A percentile compares a stretch with the other conserved stretches of the same genome.
Conservation (phyloP, 2,329 filamentous ascomycete species). For the Exophiala lecanii-corni region DNA sequence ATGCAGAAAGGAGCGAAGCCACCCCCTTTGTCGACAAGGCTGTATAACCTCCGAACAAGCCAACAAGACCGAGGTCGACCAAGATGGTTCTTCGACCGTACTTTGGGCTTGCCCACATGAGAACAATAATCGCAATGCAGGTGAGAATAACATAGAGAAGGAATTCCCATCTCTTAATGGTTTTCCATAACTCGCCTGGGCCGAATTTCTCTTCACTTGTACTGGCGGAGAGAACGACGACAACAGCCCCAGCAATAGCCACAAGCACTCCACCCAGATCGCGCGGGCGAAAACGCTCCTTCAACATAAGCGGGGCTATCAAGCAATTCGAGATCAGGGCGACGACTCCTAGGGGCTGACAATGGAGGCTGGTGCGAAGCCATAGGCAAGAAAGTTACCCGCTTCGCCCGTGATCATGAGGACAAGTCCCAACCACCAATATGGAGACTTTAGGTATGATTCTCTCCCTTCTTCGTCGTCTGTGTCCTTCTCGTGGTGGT, state of each 20-base stretch:
- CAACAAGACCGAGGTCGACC: slow-evolving; percentile 89
- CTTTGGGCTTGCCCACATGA: slow-evolving; percentile 77
- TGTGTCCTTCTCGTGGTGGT: slow-evolving; percentile 29
- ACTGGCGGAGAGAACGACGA: slow-evolving; percentile 86
- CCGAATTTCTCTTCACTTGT: slow-evolving; percentile 86
- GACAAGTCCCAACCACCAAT: slow-evolving; percentile 93
- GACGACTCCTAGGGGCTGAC: slow-evolving; percentile 97
- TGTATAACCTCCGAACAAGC: slow-evolving; percentile 94
- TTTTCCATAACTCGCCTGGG: slow-evolving; percentile 81
- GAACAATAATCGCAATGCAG: slow-evolving; percentile 62
- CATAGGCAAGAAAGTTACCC: slow-evolving; percentile 95
- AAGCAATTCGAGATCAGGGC: slow-evolving; percentile 94
- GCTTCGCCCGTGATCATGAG: slow-evolving; percentile 90
- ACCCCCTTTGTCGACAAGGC: slow-evolving; percentile 94
- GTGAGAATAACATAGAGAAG: slow-evolving; percentile 84
- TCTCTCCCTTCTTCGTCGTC: slow-evolving; percentile 48
- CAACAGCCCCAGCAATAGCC: slow-evolving; percentile 81
- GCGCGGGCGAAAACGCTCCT: slow-evolving; percentile 77
- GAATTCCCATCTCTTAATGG: slow-evolving; percentile 84
- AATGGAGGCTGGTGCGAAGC: slow-evolving; percentile 94
- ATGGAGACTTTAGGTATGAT: slow-evolving; percentile 82
- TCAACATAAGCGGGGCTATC: slow-evolving; percentile 89
- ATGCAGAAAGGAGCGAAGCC: slow-evolving; percentile 88
- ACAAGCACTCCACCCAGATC: slow-evolving; percentile 87
- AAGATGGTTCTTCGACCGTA: slow-evolving; percentile 85